These are phyloP conservation scores for Pyrenula massariospora DNA, from an alignment of 495 filamentous ascomycete genomes.

Conservation along the genomic window DNA sequence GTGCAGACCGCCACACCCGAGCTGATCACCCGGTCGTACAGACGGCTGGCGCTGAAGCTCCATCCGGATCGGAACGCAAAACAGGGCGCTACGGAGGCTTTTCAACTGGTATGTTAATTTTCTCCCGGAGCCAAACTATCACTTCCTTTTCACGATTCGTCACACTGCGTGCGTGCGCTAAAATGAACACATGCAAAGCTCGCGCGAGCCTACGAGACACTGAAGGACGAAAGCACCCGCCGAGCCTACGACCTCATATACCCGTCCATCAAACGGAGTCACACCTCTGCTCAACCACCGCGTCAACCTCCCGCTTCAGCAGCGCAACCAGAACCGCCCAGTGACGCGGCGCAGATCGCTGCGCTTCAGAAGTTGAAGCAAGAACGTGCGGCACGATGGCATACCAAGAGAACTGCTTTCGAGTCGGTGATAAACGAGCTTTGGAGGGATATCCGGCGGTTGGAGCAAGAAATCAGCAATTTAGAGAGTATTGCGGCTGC, in stretches of 20 bases:
- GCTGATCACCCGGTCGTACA: conserved; percentile 14
- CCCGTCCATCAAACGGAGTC: conserved; percentile 12
- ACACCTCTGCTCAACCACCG: conserved; percentile 10
- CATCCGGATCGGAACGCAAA: conserved; percentile 19
- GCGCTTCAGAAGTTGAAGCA: too few species aligned
- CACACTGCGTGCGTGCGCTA: background rate
- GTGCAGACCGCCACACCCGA: conserved; percentile 14
- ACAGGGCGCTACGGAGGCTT: conserved; percentile 18
- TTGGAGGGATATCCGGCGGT: too few species aligned
- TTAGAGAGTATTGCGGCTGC: too few species aligned
- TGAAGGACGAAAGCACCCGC: conserved; percentile 18
- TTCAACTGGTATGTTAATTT: conserved; percentile 18
- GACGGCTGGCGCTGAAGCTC: conserved; percentile 17
- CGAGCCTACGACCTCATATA: conserved; percentile 19
- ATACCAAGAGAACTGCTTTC: too few species aligned
- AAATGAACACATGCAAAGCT: conserved; percentile 12
- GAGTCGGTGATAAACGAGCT: too few species aligned
- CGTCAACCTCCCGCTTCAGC: conserved; percentile 10
- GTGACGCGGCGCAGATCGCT: conserved; percentile 14
- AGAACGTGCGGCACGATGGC: too few species aligned
- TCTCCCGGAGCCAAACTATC: too few species aligned
- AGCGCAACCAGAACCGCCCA: conserved; percentile 11
- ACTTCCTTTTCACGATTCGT: background rate
- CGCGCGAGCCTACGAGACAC: conserved; percentile 18
- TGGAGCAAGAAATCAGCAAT: too few species aligned